Evolutionary conservation across 306 rosid species (phyloP).

Genomic region (Abrus precatorius): DNA sequence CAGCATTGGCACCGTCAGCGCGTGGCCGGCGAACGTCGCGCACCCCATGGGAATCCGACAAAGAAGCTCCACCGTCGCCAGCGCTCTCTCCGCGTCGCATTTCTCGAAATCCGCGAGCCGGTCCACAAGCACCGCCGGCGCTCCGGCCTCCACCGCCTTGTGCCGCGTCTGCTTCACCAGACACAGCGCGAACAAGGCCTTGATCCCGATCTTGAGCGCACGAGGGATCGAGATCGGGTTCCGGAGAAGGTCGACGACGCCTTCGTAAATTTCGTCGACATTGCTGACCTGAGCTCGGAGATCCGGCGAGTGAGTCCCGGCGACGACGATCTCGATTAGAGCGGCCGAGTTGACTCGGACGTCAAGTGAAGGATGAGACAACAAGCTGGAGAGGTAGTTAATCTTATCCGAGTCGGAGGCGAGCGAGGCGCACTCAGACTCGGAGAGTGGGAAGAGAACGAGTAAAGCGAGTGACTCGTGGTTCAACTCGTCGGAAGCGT

Average conservation of each 20-base stretch:
- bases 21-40: conserved; percentile 70
- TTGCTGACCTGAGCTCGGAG: conserved; percentile 67
- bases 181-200: conserved; percentile 80
- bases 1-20: conserved; percentile 82
- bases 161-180: conserved; percentile 79
- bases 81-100: conserved; percentile 83
- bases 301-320: conserved; percentile 77
- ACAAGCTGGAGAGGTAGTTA: conserved; percentile 53
- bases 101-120: conserved; percentile 81
- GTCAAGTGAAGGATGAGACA: conserved; percentile 60
- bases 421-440: conserved; percentile 64
- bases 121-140: conserved; percentile 71
- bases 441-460: conserved; percentile 69
- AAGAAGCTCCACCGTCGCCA: conserved; percentile 83
- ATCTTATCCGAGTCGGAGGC: conserved; percentile 63
- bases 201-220: conserved; percentile 77
- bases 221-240: conserved; percentile 68
- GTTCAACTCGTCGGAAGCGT: conserved; percentile 56
- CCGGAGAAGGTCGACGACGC: conserved; percentile 70
- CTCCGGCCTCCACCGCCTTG: conserved; percentile 79
- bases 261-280: conserved; percentile 74
- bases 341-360: conserved; percentile 86
- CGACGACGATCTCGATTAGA: conserved; percentile 67
- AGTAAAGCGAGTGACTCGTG: conserved; percentile 76
- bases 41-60: conserved; percentile 74